A percentile compares a stretch with the other conserved stretches of the same genome.
These are phyloP conservation scores for Mycena albidolilacea DNA, from an alignment of 768 basidiomycete genomes.

Conservation along the genomic window DNA sequence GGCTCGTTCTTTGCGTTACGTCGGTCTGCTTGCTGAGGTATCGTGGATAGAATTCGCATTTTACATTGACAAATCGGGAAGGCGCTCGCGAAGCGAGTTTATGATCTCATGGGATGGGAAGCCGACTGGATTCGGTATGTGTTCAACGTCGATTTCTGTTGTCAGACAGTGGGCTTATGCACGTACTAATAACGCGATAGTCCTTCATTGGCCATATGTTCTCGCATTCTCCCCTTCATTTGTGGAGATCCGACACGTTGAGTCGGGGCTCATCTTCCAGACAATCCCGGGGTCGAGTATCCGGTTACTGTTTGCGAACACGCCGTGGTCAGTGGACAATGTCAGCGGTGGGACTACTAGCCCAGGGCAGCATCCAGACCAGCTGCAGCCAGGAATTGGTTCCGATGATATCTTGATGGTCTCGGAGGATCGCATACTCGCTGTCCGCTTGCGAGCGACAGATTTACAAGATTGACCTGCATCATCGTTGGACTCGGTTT, in stretches of 20 bases:
- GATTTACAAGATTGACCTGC: too few relatives aligned
- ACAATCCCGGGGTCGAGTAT: conserved; percentile 95
- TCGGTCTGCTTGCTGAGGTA: conserved; percentile 27
- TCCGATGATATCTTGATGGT: conserved; percentile 92
- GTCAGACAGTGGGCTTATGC: too few relatives aligned
- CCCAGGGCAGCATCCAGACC: too few relatives aligned
- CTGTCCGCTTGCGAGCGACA: conserved; percentile 67
- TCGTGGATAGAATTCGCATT: conserved; percentile 90
- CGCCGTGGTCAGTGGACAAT: conserved; percentile 86
- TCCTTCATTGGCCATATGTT: conserved; percentile 96
- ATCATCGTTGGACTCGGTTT: too few relatives aligned
- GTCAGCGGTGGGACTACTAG: conserved; percentile 51
- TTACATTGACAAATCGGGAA: conserved; percentile 97
- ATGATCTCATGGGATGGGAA: conserved; percentile 97
- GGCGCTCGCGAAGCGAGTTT: conserved; percentile 90
- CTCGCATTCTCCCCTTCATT: conserved; percentile 97
- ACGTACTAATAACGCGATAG: conserved; percentile 56
- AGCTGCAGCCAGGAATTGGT: conserved; percentile 53
- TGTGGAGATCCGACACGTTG: conserved; percentile 96
- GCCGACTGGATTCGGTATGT: conserved; percentile 94
- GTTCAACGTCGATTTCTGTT: background rate
- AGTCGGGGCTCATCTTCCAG: conserved; percentile 91
- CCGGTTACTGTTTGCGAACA: conserved; percentile 92
- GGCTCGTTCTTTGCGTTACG: conserved; percentile 40
- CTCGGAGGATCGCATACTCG: conserved; percentile 88